Evolutionary conservation across 345 rosid genomes (phyloP).

Genomic region (Crucihimalaya himalaica): DNA sequence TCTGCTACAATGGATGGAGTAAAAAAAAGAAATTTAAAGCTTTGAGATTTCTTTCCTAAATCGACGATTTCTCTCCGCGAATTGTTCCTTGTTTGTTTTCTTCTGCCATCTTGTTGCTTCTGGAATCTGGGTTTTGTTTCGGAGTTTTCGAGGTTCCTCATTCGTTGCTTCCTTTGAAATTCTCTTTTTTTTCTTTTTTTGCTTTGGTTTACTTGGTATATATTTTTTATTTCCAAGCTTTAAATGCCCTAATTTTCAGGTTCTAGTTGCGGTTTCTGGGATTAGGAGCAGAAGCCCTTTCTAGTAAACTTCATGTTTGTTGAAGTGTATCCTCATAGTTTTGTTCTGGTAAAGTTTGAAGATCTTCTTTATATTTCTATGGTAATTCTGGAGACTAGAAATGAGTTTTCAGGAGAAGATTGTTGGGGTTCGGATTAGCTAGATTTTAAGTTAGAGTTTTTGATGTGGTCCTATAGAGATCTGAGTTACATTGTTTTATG

Average conservation of each 20-base stretch:
- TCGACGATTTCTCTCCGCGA: slow-evolving; percentile 34
- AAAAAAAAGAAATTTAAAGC: slow-evolving; percentile 22
- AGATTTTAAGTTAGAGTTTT: not conserved
- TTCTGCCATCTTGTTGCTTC: slow-evolving; percentile 5
- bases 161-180: slow-evolving; percentile 34
- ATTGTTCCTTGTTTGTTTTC: slow-evolving; percentile 31
- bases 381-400: not conserved
- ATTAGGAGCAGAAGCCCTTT: slow-evolving; percentile 34
- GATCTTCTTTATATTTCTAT: not conserved
- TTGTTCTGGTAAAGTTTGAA: slow-evolving; percentile 26
- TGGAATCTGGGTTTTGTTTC: slow-evolving; percentile 20
- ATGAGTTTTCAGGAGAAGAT: slow-evolving; percentile 6
- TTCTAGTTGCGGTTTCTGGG: slow-evolving; percentile 35
- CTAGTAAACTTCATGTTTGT: slow-evolving; percentile 29
- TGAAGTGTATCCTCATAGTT: slow-evolving; percentile 2
- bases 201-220: not conserved
- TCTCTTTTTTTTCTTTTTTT: not conserved
- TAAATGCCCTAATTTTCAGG: slow-evolving; percentile 32
- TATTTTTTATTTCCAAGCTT: not conserved
- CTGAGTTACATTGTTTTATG: slow-evolving; percentile 27
- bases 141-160: slow-evolving; percentile 32
- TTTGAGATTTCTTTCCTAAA: slow-evolving; percentile 33
- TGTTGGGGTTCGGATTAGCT: not conserved
- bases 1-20: slow-evolving; percentile 35
- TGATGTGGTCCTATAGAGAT: slow-evolving; percentile 21